Percentiles rank a stretch among this genome's conserved stretches.
Conservation (phyloP, 805 yeast genomes). For the Candida maltosa region DNA sequence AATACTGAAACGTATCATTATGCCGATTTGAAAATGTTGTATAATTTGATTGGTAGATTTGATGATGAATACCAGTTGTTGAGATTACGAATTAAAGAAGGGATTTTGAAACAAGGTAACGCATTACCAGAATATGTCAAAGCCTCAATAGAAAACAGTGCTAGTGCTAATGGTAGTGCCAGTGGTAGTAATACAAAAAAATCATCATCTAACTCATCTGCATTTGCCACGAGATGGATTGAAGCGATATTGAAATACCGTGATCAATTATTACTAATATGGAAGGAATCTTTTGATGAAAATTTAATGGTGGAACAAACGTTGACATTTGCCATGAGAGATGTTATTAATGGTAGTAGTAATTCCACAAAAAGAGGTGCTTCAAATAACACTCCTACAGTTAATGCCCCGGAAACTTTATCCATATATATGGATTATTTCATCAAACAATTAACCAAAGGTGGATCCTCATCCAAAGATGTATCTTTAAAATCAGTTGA, state of each 20-base stretch:
- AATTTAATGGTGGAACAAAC: conserved; percentile 51
- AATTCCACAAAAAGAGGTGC: conserved; percentile 38
- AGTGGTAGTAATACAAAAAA: conserved; percentile 10
- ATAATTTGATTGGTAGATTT: conserved; percentile 49
- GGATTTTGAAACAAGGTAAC: conserved; percentile 27
- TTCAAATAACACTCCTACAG: conserved; percentile 6
- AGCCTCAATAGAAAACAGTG: conserved; percentile 3
- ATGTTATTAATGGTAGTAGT: conserved; percentile 52
- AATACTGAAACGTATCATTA: conserved; percentile 17
- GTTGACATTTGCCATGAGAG: conserved; percentile 59
- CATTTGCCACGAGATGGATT: conserved; percentile 68
- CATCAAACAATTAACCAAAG: conserved; percentile 33
- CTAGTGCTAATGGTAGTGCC: no score
- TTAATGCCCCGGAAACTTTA: conserved; percentile 37
- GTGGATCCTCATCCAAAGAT: conserved; percentile 10
- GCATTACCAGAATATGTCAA: conserved; percentile 8
- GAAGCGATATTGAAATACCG: conserved; percentile 52
- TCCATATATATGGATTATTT: conserved; percentile 39
- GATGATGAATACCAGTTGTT: conserved; percentile 51
- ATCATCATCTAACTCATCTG: conserved; percentile 28
- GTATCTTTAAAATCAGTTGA: conserved; percentile 13
- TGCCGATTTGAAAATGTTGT: conserved; percentile 45
- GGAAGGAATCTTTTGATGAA: conserved; percentile 45
- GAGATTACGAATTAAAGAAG: conserved; percentile 42
- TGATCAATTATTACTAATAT: conserved; percentile 46